Evolutionary conservation across 169 alveolate species (phyloP).

Genomic region (Nephromyces sp.): DNA sequence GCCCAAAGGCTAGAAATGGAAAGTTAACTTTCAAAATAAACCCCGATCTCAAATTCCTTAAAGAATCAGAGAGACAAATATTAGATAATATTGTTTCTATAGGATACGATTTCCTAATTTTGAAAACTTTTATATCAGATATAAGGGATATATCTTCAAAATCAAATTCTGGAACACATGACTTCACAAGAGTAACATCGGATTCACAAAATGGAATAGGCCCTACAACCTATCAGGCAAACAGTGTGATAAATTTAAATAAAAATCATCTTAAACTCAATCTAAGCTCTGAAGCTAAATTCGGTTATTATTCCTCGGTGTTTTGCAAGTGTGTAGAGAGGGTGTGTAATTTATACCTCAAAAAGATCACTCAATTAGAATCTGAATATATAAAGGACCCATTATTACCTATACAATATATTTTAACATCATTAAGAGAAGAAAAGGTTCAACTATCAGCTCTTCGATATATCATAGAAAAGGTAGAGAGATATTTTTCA

Average conservation of each 20-base stretch:
- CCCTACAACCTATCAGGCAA: neutral
- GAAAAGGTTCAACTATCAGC: neutral
- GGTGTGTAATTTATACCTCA: neutral
- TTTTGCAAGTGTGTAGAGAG: neutral
- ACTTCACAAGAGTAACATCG: too few species aligned
- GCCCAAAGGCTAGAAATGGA: too few species aligned
- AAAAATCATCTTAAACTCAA: neutral
- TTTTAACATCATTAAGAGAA: neutral
- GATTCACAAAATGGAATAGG: neutral
- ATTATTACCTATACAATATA: neutral
- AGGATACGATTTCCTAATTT: constrained; percentile 5
- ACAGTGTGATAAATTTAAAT: neutral
- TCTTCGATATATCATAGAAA: neutral
- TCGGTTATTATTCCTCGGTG: neutral
- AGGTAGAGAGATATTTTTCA: neutral
- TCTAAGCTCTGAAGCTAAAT: too few species aligned
- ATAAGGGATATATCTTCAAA: too few species aligned
- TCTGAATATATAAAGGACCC: neutral
- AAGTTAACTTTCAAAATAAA: neutral
- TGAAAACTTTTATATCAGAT: neutral
- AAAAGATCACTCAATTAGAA: neutral
- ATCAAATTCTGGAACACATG: too few species aligned
- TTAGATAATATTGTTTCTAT: constrained; percentile 1
- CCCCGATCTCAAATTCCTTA: neutral
- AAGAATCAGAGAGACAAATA: neutral